Base-by-base conservation (phyloP, 345 rosid genomes). In the Lumnitzera racemosa region DNA sequence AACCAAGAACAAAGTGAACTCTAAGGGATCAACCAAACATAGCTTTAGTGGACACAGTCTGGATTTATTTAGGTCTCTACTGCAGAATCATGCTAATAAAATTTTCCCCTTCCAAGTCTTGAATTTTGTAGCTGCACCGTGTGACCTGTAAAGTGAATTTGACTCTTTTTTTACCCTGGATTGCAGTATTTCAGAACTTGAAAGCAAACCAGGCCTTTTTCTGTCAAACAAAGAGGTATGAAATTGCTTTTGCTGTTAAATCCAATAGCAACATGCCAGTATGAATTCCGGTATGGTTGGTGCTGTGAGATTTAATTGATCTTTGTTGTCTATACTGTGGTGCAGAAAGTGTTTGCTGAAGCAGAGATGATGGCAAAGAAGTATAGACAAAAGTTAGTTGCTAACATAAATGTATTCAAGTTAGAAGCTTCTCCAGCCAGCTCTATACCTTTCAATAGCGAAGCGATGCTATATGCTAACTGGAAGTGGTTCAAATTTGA, bases 401-500 rank as follows among this genome's bases (percentile, higher is more conserved):
- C 72, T 12, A 70, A 59, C 53, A 48, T 65, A 50, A 57, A 61
- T 15, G 57, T 53, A 56, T 24, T 25, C 6, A 75, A 64, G 55
- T 27, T 58, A 9, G 84, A 72, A 53, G 53, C 57, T 60, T 68
- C 76, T 61, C 78, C 76, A 6, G 62, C 58, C 27, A 70, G 72
- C 53, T 56, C 66, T 58, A 61, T 72, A 56, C 67, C 82, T 55
- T 80, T 78, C 51, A 79, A 75, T 1, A 68, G 69, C 5, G 96
- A 87, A 71, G 82, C 76, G 65, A 72, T 70, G 53, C 52, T 77
- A 50, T 89, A 80, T 55, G 86, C 96, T 55, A 92, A 92, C 55
- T 89, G 96, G 99, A 78, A 82, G 27, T 92, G 99, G 97, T 87
- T 92, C 84, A 83, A 61, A 72, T 92, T 92, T 56, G 88, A 85